Evolutionary conservation across 768 basidiomycete species (phyloP).

Genomic region (Trichaptum fuscoviolaceum): DNA sequence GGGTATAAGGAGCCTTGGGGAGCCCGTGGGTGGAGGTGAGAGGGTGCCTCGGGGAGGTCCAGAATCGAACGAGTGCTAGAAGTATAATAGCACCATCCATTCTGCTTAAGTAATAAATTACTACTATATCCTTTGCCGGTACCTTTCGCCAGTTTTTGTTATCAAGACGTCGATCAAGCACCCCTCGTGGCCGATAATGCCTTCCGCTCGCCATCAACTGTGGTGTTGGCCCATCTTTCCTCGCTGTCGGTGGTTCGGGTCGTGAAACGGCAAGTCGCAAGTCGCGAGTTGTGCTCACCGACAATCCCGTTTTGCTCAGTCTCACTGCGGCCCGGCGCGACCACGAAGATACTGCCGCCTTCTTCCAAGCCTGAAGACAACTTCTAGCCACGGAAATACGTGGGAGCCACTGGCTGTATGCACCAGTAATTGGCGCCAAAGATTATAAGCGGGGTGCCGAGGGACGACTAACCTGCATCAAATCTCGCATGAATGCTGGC

Average conservation of each 20-base stretch:
- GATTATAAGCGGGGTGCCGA: not conserved
- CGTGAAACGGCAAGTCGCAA: no score
- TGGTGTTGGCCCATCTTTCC: no score
- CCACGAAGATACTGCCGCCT: not conserved
- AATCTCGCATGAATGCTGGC: no score
- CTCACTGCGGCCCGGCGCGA: not conserved
- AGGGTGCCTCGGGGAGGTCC: not conserved
- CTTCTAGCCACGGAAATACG: not conserved
- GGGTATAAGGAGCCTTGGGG: not conserved
- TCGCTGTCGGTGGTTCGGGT: no score
- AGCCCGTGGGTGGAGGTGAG: not conserved
- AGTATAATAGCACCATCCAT: not conserved
- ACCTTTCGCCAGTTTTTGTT: not conserved
- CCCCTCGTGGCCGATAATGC: no score
- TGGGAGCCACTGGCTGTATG: no score
- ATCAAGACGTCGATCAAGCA: not conserved
- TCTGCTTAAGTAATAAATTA: not conserved
- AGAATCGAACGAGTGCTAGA: not conserved
- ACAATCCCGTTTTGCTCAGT: not conserved
- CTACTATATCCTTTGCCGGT: not conserved
- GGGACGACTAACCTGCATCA: not conserved
- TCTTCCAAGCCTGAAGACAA: not conserved
- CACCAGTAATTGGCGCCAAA: not conserved
- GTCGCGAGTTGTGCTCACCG: no score
- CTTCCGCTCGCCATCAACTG: no score